These are phyloP conservation scores for Zanthoxylum bungeanum DNA, from an alignment of 345 rosid genomes.

Conservation along the genomic window DNA sequence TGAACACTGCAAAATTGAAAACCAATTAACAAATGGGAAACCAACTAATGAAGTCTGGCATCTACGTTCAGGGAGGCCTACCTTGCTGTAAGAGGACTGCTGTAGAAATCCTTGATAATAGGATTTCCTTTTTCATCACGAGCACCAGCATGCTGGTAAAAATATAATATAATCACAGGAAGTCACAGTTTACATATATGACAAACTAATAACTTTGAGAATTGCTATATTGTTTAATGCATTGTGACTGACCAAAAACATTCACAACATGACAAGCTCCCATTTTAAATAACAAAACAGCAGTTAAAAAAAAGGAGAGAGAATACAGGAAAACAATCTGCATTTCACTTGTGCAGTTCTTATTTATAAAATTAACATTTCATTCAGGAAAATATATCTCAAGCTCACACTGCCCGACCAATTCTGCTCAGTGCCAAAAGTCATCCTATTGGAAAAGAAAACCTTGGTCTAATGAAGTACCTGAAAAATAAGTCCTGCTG, in stretches of 20 bases:
- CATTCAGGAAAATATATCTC: neutral
- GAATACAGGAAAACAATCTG: neutral
- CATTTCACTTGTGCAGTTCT: neutral
- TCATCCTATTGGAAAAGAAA: neutral
- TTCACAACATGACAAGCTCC: neutral
- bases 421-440: neutral
- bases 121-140: slow-evolving; percentile 82
- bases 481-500: slow-evolving; percentile 86
- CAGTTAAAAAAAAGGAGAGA: too few relatives aligned
- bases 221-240: neutral
- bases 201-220: neutral
- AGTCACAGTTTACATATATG: neutral
- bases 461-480: slow-evolving; percentile 32
- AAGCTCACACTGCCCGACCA: neutral
- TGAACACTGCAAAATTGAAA: neutral
- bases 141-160: slow-evolving; percentile 70
- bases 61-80: slow-evolving; percentile 22
- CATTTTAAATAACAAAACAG: neutral
- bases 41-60: neutral
- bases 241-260: slow-evolving; percentile 1
- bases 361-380: neutral
- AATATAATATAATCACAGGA: neutral
- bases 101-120: slow-evolving; percentile 71
- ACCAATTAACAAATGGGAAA: slow-evolving; percentile 1
- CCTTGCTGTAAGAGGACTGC: slow-evolving; percentile 96